These are phyloP conservation scores for Dichotomocladium elegans DNA, from an alignment of 371 early-diverging fungal species.

Conservation along the genomic window DNA sequence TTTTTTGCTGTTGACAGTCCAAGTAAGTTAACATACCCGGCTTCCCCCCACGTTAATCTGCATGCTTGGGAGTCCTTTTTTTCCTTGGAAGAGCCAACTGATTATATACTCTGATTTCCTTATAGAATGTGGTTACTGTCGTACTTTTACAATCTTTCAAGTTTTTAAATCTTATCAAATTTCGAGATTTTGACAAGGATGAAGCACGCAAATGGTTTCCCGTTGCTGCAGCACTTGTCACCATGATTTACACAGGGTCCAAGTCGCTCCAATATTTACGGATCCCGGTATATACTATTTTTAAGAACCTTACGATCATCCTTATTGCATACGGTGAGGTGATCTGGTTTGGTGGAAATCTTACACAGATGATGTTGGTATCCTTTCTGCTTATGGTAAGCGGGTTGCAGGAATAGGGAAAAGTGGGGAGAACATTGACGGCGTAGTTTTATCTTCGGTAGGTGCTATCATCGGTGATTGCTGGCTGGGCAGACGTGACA, in stretches of 20 bases:
- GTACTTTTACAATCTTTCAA: constrained; percentile 45
- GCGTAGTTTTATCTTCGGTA: constrained; percentile 15
- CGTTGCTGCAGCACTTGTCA: constrained; percentile 78
- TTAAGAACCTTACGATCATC: constrained; percentile 98
- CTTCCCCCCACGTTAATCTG: neutral
- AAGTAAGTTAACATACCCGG: constrained; percentile 55
- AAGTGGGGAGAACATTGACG: neutral
- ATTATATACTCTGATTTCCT: no score
- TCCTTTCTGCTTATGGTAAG: constrained; percentile 88
- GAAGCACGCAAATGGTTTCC: constrained; percentile 85
- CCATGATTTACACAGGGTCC: constrained; percentile 98
- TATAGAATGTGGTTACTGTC: constrained; percentile 40
- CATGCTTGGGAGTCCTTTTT: no score
- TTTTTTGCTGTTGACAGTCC: constrained; percentile 85
- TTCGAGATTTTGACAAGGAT: constrained; percentile 58
- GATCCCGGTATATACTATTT: constrained; percentile 95
- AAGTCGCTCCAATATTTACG: constrained; percentile 88
- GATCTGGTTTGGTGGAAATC: constrained; percentile 73
- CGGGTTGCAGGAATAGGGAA: neutral
- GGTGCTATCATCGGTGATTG: constrained; percentile 85
- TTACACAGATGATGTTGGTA: constrained; percentile 73
- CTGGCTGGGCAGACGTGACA: constrained; percentile 76
- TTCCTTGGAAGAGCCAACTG: neutral
- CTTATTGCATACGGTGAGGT: constrained; percentile 94
- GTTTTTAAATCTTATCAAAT: constrained; percentile 64